Percentiles rank a stretch among this genome's conserved stretches.
Conservation (phyloP, 345 rosid genomes). For the Syzygium jambos region DNA sequence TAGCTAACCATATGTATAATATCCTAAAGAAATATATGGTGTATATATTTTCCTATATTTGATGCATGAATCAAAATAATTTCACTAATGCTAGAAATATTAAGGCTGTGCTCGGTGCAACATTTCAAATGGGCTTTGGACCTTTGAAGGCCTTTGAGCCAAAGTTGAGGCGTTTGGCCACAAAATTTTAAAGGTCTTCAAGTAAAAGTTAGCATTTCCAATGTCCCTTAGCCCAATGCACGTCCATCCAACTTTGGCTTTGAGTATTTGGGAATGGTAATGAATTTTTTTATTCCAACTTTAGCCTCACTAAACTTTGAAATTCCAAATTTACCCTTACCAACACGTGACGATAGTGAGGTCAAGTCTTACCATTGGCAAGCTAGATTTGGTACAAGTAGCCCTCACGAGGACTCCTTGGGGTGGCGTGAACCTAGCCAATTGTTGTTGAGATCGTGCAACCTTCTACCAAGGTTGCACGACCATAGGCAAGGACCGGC, state of each 20-base stretch:
- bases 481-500: no score
- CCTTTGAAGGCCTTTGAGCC: background rate
- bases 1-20: background rate
- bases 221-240: background rate
- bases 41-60: background rate
- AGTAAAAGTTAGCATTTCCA: background rate
- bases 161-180: background rate
- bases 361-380: background rate
- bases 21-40: background rate
- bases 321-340: background rate
- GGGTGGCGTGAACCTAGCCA: background rate
- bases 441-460: fast-evolving
- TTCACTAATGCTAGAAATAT: background rate
- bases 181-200: background rate
- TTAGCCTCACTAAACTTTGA: background rate
- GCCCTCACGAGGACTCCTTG: background rate
- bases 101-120: background rate
- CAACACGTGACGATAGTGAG: background rate
- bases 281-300: background rate
- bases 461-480: no score
- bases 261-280: no score
- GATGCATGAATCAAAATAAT: background rate
- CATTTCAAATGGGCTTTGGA: background rate
- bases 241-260: background rate
- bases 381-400: background rate